These are phyloP conservation scores for Mycena metata DNA, from an alignment of 768 basidiomycete genomes.

Conservation along the genomic window DNA sequence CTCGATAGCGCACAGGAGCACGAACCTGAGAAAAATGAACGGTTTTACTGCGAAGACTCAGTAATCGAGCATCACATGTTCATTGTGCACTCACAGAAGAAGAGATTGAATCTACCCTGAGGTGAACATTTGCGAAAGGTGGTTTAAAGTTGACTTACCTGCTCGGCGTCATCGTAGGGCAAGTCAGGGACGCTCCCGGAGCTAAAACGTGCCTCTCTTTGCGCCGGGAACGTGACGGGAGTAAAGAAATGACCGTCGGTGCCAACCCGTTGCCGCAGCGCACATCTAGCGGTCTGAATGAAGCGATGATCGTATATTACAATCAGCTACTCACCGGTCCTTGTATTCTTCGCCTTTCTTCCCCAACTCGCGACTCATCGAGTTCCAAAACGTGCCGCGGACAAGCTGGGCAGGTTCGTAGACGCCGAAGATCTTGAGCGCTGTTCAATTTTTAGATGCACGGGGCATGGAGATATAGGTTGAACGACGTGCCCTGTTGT, in stretches of 20 bases:
- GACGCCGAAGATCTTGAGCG: constrained; percentile 28
- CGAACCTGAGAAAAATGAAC: constrained; percentile 34
- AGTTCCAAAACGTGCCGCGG: constrained; percentile 29
- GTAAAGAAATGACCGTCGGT: not conserved
- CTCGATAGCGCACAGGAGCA: not conserved
- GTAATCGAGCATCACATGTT: not conserved
- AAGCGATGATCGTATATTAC: not conserved
- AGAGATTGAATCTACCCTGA: constrained; percentile 45
- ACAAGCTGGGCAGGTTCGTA: constrained; percentile 17
- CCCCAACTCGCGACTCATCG: constrained; percentile 26
- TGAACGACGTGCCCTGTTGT: constrained; percentile 12
- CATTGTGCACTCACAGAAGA: constrained; percentile 50
- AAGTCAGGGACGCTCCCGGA: constrained; percentile 20
- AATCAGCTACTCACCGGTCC: constrained; percentile 8
- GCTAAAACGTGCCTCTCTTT: not conserved
- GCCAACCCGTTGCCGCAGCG: constrained; percentile 2
- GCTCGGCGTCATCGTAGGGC: constrained; percentile 33
- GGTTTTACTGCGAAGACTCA: constrained; percentile 32
- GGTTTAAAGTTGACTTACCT: constrained; percentile 46
- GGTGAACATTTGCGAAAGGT: constrained; percentile 15
- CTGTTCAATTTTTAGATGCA: constrained; percentile 1
- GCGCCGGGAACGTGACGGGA: constrained; percentile 14
- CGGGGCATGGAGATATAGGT: no score
- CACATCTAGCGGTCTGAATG: not conserved
- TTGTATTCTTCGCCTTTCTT: constrained; percentile 26